Conservation (phyloP, 257 asterid species). For the Misopates orontium region DNA sequence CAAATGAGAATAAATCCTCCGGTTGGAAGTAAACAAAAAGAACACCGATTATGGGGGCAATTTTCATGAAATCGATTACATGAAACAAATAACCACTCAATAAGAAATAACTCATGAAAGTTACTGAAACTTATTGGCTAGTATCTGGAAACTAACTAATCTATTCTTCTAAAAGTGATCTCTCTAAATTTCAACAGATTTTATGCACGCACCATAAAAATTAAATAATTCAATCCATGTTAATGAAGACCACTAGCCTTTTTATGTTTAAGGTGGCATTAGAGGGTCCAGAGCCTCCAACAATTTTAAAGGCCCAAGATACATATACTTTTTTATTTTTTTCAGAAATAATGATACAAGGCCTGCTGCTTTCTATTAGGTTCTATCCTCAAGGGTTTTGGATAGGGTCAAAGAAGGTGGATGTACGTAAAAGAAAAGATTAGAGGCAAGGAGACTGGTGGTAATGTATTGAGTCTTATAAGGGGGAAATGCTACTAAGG, state of each 20-base stretch:
- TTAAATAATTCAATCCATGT: background rate
- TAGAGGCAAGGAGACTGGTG: background rate
- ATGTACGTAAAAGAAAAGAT: background rate
- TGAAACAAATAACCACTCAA: background rate
- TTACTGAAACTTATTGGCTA: background rate
- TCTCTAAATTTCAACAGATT: background rate
- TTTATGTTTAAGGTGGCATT: background rate
- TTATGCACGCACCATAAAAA: background rate
- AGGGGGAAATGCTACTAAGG: slow-evolving; percentile 1
- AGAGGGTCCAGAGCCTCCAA: background rate
- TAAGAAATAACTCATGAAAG: background rate
- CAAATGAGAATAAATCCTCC: background rate
- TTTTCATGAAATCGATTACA: background rate
- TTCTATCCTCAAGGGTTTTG: background rate
- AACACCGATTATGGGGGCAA: background rate
- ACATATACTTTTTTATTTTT: too few species aligned
- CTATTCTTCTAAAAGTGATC: background rate
- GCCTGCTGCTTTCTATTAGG: background rate
- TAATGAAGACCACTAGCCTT: background rate
- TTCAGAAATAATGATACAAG: too few species aligned
- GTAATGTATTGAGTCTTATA: background rate
- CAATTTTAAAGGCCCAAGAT: background rate
- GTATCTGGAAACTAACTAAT: background rate
- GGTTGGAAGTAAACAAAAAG: background rate
- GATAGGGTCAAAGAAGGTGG: background rate